Evolutionary conservation across 148 eudicot species (phyloP), one percentile per base, ranked within the genome.

Genomic region (Rhododendron simsii): DNA sequence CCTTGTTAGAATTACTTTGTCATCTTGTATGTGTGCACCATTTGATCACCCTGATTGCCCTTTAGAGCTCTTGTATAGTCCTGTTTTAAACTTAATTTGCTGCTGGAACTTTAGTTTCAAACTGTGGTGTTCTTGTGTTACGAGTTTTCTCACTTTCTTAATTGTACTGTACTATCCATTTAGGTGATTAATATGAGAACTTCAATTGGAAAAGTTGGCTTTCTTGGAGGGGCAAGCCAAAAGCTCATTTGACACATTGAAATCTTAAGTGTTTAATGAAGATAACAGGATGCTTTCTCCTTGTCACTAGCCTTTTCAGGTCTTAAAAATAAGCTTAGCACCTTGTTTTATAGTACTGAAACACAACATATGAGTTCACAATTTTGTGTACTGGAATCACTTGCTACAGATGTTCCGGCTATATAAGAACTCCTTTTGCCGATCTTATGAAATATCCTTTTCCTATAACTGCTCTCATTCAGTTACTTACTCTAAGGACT

Each of bases 101-200:
- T 51, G 61, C 37, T 48, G 26, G 65, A 51, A 16, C 83, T 81
- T 48, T 37, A 51, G 55, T 81, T 51, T 30, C 23, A 8, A 74
- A 53, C 33, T 53, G 2, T 33, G 0, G 39, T 1, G 20, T 51
- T 5, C 48, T 16, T 84, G 21, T 45, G 2, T 26, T 41, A 67
- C 15, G 12, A 69, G 5, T 11, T 50, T 18, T 33, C 37, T 33
- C 14, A 9, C 0, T 73, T 14, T 50, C 85, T 73, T 26, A 30
- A 71, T 41, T 3, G 28, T 69, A 30, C 16, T 84, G 21, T 84
- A 12, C 63, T 74, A 15, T 13, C 63, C 80, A 83, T 89, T 82
- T 84, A 96, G 99, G 99, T 96, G 83, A 86, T 92, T 84, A 97
- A 97, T 88, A 95, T 91, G 83, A 98, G 98, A 81, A 97, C 99